Evolutionary conservation across 192 early-diverging fungal genomes (phyloP).

Genomic region (Linnemannia elongata): DNA sequence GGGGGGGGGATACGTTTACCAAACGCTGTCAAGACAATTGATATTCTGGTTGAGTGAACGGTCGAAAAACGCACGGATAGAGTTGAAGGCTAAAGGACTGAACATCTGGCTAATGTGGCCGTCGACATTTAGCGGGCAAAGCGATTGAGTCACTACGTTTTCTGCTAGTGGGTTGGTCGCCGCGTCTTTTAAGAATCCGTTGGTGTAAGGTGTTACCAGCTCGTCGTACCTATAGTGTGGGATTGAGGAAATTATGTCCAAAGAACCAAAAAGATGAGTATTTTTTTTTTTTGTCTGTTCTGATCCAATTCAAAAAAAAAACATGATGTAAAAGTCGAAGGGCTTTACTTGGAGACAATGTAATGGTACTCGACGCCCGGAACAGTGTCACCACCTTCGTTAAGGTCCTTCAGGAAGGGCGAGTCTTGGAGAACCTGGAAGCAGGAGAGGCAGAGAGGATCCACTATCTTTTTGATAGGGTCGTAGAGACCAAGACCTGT

Average conservation of each 20-base stretch:
- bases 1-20: too few relatives aligned
- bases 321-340: neutral
- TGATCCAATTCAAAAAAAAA: too few relatives aligned
- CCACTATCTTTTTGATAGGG: neutral
- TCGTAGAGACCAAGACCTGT: neutral
- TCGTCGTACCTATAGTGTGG: neutral
- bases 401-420: constrained; percentile 10
- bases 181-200: neutral
- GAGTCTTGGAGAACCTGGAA: neutral
- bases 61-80: constrained; percentile 7
- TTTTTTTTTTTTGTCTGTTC: neutral
- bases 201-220: constrained; percentile 17
- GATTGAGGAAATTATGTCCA: neutral
- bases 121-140: neutral
- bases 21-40: neutral
- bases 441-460: neutral
- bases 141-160: neutral
- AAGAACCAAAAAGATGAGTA: neutral
- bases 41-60: neutral
- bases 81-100: neutral
- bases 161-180: neutral
- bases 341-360: neutral
- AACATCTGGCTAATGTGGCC: constrained; percentile 2
- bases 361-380: constrained; percentile 9
- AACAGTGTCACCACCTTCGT: constrained; percentile 5